Evolutionary conservation across 805 yeast species (phyloP), one percentile per base, ranked within the genome.

Genomic region (Wickerhamia fluorescens): DNA sequence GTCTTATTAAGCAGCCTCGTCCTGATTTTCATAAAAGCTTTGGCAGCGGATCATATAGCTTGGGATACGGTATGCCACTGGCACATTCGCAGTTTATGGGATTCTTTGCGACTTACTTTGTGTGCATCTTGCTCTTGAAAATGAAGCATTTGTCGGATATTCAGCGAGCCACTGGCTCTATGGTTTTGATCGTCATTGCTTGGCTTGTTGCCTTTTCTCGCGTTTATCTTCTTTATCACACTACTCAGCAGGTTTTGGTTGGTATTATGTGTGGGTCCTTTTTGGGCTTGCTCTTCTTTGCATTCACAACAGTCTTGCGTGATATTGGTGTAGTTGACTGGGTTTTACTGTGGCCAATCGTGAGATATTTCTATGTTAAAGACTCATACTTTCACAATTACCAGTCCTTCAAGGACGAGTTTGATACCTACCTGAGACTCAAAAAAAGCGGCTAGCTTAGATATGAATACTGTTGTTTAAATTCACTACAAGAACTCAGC

Each of bases 1-100:
- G 65, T 13, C 21, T 72, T 1, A 53, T 86, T 22, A 73, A 71
- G 40, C 83, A 82, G 46, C 79, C 84, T 14, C 66, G 98, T 37
- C 98, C 98, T 6, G 69, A 61, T 5, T 63, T 63, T 45, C 70
- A 64, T 39, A 54, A 53, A 31, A 59, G 56, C 23, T 64, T 64
- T 30, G 70, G 69, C n/a, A 49, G 61, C 25, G 74, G 42, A 15
- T 66, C 60, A 15, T 49, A 49, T 24, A 53, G 73, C 34, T 66
- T 81, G 38, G 77, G 81, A 1, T 87, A 79, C 51, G 98, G 98
- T 0, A 89, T 89, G 96, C 98, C 98, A 1, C 77, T 88, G 30
- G 96, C 98, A 1, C 98, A 89, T 55, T 76, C 95, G 0, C 98
- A 89, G 57, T 92, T 88, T 53, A 82, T 89, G 87, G 94, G 95